These are phyloP conservation scores for Solanum habrochaites DNA, from an alignment of 257 asterid genomes.

Conservation along the genomic window DNA sequence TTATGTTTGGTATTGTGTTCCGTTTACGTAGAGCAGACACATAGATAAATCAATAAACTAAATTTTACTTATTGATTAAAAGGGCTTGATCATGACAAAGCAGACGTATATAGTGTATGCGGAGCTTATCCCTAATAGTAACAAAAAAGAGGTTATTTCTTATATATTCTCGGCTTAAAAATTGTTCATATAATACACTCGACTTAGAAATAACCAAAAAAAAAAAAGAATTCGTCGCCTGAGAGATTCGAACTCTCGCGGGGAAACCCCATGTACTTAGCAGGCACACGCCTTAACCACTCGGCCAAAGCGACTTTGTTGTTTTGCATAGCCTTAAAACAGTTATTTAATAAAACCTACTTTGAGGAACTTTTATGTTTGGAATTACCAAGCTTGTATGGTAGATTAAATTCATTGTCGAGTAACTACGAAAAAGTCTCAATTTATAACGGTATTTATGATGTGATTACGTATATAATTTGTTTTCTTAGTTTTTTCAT, in stretches of 20 bases:
- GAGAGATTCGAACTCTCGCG: conserved; percentile 99
- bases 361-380: conserved; percentile 41
- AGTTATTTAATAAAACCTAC: no score
- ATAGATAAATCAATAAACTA: no score
- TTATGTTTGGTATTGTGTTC: background rate
- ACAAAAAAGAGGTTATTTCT: background rate
- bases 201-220: no score
- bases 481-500: no score
- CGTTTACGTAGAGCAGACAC: background rate
- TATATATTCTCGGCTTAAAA: background rate
- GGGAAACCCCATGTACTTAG: conserved; percentile 94
- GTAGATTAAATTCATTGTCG: no score
- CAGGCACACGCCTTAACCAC: conserved; percentile 45
- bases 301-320: conserved; percentile 1
- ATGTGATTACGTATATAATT: no score
- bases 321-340: no score
- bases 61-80: background rate
- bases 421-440: no score
- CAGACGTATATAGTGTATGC: no score
- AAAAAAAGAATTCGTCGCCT: conserved; percentile 40
- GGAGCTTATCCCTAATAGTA: background rate
- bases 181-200: no score
- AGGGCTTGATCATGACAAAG: background rate
- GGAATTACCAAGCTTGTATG: no score
- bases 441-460: no score